Conservation (phyloP, 306 rosid genomes). For the Trichosanthes truncata region DNA sequence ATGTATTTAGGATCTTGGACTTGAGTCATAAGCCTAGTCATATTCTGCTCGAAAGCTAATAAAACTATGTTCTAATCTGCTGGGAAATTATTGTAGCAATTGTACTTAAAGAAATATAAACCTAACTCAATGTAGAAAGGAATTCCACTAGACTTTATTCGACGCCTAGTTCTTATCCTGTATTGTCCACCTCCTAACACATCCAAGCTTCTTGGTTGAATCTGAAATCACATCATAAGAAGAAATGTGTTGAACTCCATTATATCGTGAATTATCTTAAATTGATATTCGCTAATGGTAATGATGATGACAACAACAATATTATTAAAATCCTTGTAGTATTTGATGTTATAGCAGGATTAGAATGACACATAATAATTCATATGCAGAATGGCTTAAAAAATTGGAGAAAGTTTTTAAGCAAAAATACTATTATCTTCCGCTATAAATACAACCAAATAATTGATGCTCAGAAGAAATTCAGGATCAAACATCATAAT, state of each 20-base stretch:
- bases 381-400: background rate
- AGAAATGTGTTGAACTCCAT: background rate
- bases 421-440: background rate
- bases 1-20: background rate
- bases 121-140: background rate
- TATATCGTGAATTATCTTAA: background rate
- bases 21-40: background rate
- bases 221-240: background rate
- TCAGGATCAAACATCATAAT: background rate
- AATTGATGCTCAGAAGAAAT: background rate
- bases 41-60: background rate
- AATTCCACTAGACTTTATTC: background rate
- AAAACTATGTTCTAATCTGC: background rate
- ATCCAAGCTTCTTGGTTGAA: background rate
- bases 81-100: background rate
- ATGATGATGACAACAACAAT: background rate
- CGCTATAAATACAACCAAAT: background rate
- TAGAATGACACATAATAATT: background rate
- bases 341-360: background rate
- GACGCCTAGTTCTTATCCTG: background rate
- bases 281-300: background rate
- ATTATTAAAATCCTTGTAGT: background rate
- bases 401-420: background rate
- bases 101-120: background rate
- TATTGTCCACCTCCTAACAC: background rate